phyloP scores from a whole-genome alignment of 2,329 filamentous ascomycete species.

The Periglandula ipomoeae region DNA sequence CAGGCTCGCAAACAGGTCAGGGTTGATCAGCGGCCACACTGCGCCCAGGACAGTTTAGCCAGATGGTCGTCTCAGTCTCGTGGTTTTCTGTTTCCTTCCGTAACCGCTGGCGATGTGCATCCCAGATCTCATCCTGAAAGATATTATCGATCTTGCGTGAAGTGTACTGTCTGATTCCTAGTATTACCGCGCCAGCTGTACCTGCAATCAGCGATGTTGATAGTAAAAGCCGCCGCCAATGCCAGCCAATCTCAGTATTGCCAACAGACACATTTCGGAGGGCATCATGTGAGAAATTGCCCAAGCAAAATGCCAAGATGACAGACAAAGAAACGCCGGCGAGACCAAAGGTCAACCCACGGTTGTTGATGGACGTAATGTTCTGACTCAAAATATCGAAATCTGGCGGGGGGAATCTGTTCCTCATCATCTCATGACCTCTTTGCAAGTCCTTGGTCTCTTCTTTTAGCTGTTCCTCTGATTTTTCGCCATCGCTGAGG shows the following conservation, averaged over 20 bases:
- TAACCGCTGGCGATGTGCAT: conserved; percentile 47
- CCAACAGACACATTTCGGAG: background rate
- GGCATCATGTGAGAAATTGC: background rate
- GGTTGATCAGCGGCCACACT: conserved; percentile 68
- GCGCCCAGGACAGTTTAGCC: conserved; percentile 63
- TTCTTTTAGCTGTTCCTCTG: conserved; percentile 25
- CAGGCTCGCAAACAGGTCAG: conserved; percentile 60
- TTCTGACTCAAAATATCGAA: conserved; percentile 32
- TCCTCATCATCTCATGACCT: conserved; percentile 31
- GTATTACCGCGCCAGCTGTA: conserved; percentile 25
- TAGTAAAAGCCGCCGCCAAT: conserved; percentile 13
- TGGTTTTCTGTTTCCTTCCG: conserved; percentile 30
- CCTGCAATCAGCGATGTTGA: conserved; percentile 12
- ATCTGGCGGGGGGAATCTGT: conserved; percentile 39
- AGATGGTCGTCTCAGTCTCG: conserved; percentile 56
- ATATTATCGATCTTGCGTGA: conserved; percentile 50
- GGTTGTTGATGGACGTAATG: conserved; percentile 21
- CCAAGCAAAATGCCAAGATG: conserved; percentile 2
- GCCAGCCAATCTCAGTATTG: conserved; percentile 15
- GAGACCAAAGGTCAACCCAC: conserved; percentile 26
- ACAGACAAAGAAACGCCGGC: conserved; percentile 22
- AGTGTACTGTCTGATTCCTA: conserved; percentile 49
- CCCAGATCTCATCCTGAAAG: conserved; percentile 63
- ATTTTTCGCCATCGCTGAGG: conserved; percentile 28
- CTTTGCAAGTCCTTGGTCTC: conserved; percentile 28